These are phyloP conservation scores for Tolypocladium pustulatum DNA, from an alignment of 2,329 filamentous ascomycete genomes.

Conservation along the genomic window DNA sequence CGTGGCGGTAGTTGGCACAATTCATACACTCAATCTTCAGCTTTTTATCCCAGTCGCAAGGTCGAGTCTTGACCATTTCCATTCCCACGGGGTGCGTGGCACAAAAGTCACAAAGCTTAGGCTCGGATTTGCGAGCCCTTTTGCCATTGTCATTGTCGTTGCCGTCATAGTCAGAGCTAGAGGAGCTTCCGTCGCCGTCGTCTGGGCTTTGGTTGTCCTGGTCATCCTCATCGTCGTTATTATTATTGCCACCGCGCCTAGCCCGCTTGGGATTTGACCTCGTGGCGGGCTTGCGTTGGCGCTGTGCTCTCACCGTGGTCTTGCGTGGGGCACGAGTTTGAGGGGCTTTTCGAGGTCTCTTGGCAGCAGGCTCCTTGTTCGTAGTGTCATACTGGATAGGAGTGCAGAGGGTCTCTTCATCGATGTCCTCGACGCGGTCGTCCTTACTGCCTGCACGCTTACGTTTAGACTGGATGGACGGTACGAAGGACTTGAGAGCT, in stretches of 20 bases:
- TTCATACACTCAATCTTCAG: constrained; percentile 13
- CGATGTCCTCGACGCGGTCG: neutral
- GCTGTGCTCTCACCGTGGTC: neutral
- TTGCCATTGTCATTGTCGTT: neutral
- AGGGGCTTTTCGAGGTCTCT: neutral
- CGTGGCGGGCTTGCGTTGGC: neutral
- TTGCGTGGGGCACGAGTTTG: neutral
- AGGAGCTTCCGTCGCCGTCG: neutral
- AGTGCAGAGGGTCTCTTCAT: neutral
- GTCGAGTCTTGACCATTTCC: neutral
- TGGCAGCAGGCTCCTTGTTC: neutral
- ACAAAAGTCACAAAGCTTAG: constrained; percentile 8
- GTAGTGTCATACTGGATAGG: too few relatives aligned
- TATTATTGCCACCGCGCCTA: neutral
- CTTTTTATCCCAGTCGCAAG: constrained; percentile 8
- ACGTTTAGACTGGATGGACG: neutral
- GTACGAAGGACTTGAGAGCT: neutral
- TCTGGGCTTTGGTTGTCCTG: neutral
- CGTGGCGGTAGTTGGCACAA: constrained; percentile 12
- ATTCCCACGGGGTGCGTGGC: neutral
- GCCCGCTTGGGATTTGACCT: neutral
- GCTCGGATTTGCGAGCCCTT: neutral
- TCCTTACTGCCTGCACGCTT: neutral
- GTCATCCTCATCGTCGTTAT: neutral
- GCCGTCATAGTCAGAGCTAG: neutral